A percentile compares a stretch with the other conserved stretches of the same genome.
Evolutionary conservation across 257 asterid species (phyloP).

Genomic region (Euphrasia confusa): DNA sequence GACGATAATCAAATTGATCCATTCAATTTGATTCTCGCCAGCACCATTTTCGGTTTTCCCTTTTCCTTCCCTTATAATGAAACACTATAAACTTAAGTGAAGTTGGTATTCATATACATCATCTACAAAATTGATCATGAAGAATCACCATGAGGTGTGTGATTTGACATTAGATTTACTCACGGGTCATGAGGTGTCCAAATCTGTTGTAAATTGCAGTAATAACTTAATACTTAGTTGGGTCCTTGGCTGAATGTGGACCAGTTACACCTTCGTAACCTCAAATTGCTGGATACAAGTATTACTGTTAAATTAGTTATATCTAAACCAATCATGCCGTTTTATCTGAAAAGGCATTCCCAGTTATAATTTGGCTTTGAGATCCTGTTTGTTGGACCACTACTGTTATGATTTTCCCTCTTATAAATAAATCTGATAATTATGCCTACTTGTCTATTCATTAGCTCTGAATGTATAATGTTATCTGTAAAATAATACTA

Average conservation of each 20-base stretch:
- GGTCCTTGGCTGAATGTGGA: slow-evolving; percentile 5
- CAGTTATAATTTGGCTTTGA: slow-evolving; percentile 4
- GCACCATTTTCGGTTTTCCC: background rate
- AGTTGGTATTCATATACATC: background rate
- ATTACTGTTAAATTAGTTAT: background rate
- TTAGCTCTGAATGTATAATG: slow-evolving; percentile 9
- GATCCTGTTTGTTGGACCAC: slow-evolving; percentile 7
- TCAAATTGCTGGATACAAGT: slow-evolving; percentile 1
- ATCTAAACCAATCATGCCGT: background rate
- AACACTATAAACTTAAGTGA: background rate
- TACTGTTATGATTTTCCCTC: background rate
- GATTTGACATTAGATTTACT: background rate
- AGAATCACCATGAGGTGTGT: background rate
- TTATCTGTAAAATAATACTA: background rate
- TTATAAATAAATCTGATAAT: background rate
- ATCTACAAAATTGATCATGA: slow-evolving; percentile 3
- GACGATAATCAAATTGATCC: no score
- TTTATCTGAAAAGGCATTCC: background rate
- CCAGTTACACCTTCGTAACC: background rate
- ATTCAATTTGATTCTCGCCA: background rate
- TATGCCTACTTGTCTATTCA: slow-evolving; percentile 14
- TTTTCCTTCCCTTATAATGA: background rate
- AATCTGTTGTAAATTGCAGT: background rate
- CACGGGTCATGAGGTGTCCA: background rate
- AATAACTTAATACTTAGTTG: background rate